A percentile compares a stretch with the other conserved stretches of the same genome.
Conservation (phyloP, 2,329 filamentous ascomycete species). For the Neocucurbitaria cava region DNA sequence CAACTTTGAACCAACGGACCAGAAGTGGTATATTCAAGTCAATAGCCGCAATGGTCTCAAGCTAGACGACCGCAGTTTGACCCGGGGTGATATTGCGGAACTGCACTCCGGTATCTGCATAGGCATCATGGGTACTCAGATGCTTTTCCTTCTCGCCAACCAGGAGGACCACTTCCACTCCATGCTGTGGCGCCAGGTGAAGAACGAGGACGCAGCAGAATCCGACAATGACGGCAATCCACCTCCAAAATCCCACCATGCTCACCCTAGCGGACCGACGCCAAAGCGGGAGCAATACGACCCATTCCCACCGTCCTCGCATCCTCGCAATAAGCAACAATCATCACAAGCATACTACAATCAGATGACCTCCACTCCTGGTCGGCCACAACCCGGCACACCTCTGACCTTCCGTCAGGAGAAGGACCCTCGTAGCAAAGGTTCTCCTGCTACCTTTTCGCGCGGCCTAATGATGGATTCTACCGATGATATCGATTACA, state of each 20-base stretch:
- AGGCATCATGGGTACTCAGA: slow-evolving; percentile 90
- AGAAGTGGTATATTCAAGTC: slow-evolving; percentile 81
- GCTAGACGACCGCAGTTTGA: slow-evolving; percentile 76
- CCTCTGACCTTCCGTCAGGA: slow-evolving; percentile 46
- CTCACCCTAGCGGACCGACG: slow-evolving; percentile 42
- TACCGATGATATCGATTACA: slow-evolving; percentile 72
- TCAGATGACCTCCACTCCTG: slow-evolving; percentile 46
- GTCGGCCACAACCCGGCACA: slow-evolving; percentile 42
- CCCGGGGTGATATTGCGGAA: slow-evolving; percentile 68
- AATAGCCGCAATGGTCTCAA: slow-evolving; percentile 92
- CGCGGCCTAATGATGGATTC: slow-evolving; percentile 61
- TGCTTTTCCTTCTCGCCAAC: slow-evolving; percentile 96
- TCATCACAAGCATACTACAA: slow-evolving; percentile 41
- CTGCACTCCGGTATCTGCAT: slow-evolving; percentile 89
- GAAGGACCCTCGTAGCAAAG: slow-evolving; percentile 47
- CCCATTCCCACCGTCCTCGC: slow-evolving; percentile 47
- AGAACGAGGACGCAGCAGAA: slow-evolving; percentile 44
- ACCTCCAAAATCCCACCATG: slow-evolving; percentile 41
- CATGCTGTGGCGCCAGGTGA: slow-evolving; percentile 69
- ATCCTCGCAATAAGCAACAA: slow-evolving; percentile 39
- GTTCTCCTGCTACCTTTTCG: slow-evolving; percentile 57
- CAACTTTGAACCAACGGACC: slow-evolving; percentile 52
- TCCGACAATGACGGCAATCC: slow-evolving; percentile 50
- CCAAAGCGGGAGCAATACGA: slow-evolving; percentile 48
- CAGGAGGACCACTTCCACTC: slow-evolving; percentile 73